A percentile compares a stretch with the other conserved stretches of the same genome.
Evolutionary conservation across 129 eudicot species (phyloP).

Genomic region (Rutidosis leptorrhynchoides): DNA sequence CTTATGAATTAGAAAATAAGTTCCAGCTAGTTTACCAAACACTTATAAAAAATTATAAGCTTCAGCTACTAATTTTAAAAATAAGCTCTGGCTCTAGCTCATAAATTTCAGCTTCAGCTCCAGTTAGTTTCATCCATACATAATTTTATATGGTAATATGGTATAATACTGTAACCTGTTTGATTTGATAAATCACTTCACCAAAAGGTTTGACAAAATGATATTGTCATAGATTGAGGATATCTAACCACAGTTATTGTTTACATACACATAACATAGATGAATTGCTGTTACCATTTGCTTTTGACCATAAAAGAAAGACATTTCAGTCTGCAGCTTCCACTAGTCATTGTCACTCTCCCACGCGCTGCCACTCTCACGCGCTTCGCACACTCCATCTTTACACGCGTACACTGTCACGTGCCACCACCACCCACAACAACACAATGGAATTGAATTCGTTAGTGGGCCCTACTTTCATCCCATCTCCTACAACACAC

Average conservation of each 20-base stretch:
- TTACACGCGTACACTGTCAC: conserved; percentile 32
- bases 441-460: conserved; percentile 24
- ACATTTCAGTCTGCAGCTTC: conserved; percentile 14
- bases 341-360: neutral
- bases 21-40: too few relatives aligned
- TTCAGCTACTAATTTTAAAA: too few relatives aligned
- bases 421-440: conserved; percentile 23
- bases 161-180: neutral
- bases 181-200: neutral
- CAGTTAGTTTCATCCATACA: too few relatives aligned
- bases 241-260: conserved; percentile 22
- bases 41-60: too few relatives aligned
- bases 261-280: conserved; percentile 5
- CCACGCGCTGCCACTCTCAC: conserved; percentile 23
- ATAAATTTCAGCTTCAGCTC: too few relatives aligned
- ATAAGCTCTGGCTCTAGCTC: too few relatives aligned
- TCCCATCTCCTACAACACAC: conserved; percentile 14
- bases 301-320: conserved; percentile 32
- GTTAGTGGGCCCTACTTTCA: conserved; percentile 25
- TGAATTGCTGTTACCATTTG: conserved; percentile 16
- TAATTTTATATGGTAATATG: too few relatives aligned
- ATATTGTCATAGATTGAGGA: neutral
- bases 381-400: conserved; percentile 1
- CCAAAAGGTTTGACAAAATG: neutral
- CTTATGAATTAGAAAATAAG: too few relatives aligned